phyloP scores from a whole-genome alignment of 164 flowering plant species.

The Vitis rupestris region DNA sequence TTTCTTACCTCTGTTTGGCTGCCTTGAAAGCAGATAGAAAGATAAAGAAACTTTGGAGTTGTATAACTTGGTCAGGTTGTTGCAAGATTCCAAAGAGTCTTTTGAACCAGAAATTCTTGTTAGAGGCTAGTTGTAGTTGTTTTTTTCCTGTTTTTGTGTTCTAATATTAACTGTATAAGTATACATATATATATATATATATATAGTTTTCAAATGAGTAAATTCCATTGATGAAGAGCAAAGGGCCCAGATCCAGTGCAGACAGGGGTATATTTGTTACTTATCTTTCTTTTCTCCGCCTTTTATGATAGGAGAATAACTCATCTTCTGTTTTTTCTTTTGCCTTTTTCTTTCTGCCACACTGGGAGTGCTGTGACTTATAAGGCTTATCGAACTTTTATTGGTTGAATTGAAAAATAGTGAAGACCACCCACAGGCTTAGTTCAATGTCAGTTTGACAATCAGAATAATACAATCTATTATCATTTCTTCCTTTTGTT shows the following conservation, averaged over 20 bases:
- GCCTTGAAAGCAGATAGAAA: background rate
- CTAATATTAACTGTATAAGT: background rate
- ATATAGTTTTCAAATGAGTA: no score
- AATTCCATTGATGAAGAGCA: no score
- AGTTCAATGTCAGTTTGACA: conserved; percentile 26
- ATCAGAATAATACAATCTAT: conserved; percentile 73
- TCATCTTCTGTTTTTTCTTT: no score
- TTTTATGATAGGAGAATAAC: no score
- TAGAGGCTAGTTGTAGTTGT: background rate
- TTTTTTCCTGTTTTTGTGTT: background rate
- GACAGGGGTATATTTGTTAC: no score
- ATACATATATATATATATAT: background rate
- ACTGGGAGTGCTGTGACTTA: no score
- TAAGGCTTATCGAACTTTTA: no score
- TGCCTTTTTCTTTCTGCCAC: no score
- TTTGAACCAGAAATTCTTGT: background rate
- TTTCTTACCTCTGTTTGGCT: background rate
- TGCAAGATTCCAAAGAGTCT: background rate
- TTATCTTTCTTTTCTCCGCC: no score
- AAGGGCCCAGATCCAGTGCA: no score
- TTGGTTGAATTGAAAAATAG: no score
- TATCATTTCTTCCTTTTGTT: background rate
- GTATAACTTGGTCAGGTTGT: background rate
- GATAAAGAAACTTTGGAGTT: background rate
- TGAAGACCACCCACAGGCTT: no score